Evolutionary conservation across 2,329 filamentous ascomycete genomes (phyloP).

Genomic region (Beauveria asiatica): DNA sequence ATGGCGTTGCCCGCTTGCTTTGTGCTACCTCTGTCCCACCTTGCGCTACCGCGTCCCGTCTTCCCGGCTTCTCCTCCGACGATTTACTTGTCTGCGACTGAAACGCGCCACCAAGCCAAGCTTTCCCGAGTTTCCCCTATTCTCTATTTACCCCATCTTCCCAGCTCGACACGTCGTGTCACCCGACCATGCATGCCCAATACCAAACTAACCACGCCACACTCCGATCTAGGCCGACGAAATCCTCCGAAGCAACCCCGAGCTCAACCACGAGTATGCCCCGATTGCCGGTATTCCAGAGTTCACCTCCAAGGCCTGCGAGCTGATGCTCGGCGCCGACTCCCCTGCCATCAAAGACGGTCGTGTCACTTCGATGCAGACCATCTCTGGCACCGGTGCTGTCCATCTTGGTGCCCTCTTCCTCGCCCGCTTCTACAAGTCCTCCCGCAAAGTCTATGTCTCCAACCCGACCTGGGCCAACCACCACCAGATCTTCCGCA

Average conservation of each 20-base stretch:
- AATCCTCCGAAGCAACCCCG: slow-evolving; percentile 76
- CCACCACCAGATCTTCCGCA: slow-evolving; percentile 96
- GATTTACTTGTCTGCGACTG: not conserved
- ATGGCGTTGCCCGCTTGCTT: not conserved
- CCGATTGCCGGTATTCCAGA: slow-evolving; percentile 82
- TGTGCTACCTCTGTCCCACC: not conserved
- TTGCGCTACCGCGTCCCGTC: not conserved
- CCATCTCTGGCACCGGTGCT: slow-evolving; percentile 94
- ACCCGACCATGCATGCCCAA: not conserved
- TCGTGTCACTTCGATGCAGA: slow-evolving; percentile 75
- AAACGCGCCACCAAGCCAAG: not conserved
- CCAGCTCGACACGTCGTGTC: not conserved
- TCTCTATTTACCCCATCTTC: not conserved
- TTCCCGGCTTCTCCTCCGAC: not conserved
- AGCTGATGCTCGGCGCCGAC: slow-evolving; percentile 73
- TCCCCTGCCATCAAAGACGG: slow-evolving; percentile 79
- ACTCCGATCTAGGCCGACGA: slow-evolving; percentile 66
- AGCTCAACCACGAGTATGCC: slow-evolving; percentile 95
- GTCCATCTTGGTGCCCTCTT: slow-evolving; percentile 91
- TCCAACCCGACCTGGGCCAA: slow-evolving; percentile 97
- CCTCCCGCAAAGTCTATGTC: slow-evolving; percentile 72
- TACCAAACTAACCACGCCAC: slow-evolving; percentile 5
- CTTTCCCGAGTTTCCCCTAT: not conserved
- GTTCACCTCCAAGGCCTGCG: slow-evolving; percentile 84
- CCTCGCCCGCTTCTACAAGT: slow-evolving; percentile 81